phyloP scores from a whole-genome alignment of 495 filamentous ascomycete species.

The Penicillium daleae region DNA sequence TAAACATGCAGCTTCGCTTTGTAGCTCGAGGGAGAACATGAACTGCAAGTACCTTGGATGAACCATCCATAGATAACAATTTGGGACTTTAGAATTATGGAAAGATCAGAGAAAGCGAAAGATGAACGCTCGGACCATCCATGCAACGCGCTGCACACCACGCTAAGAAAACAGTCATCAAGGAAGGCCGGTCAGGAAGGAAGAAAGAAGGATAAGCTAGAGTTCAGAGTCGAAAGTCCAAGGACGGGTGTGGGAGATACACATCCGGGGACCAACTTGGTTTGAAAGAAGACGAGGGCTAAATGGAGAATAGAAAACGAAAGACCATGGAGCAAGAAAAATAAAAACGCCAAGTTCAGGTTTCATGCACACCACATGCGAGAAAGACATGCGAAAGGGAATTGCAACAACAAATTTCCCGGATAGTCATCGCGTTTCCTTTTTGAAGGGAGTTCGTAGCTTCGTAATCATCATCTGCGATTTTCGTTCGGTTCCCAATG shows the following conservation, averaged over 20 bases:
- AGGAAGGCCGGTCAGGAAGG: constrained; percentile 10
- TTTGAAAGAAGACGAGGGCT: background rate
- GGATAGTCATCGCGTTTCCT: background rate
- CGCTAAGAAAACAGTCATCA: constrained; percentile 35
- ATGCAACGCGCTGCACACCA: constrained; percentile 39
- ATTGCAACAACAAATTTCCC: background rate
- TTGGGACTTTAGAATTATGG: constrained; percentile 14
- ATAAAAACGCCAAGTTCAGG: constrained; percentile 12
- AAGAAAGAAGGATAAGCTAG: background rate
- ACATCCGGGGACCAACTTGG: background rate
- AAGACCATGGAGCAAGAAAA: background rate
- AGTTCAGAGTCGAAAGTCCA: background rate
- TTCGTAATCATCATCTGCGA: constrained; percentile 32
- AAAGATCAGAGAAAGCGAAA: constrained; percentile 1
- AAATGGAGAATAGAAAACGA: background rate
- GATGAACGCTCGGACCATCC: constrained; percentile 31
- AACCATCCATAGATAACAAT: constrained; percentile 1
- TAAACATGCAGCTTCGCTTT: background rate
- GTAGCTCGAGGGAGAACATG: background rate
- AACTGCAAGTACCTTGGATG: background rate
- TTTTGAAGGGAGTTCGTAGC: constrained; percentile 1
- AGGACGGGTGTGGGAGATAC: background rate
- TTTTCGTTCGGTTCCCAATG: constrained; percentile 47
- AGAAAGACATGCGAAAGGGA: background rate
- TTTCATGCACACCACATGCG: constrained; percentile 6